Conservation (phyloP, 2,329 filamentous ascomycete species). For the Phialocephala subalpina region DNA sequence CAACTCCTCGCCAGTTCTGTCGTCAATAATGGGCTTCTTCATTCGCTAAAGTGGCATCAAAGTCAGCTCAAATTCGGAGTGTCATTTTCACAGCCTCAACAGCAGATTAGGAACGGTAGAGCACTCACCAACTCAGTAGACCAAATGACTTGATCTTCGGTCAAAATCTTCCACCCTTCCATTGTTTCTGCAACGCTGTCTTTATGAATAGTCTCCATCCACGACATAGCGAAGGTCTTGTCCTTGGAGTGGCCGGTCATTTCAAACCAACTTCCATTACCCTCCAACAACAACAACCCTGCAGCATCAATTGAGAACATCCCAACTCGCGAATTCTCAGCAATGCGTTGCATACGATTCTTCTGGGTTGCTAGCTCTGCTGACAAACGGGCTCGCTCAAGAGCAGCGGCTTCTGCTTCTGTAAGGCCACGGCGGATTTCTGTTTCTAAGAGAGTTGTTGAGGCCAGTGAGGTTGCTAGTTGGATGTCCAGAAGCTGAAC, state of each 20-base stretch:
- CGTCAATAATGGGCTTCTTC: slow-evolving; percentile 63
- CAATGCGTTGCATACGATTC: slow-evolving; percentile 64
- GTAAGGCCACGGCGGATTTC: slow-evolving; percentile 77
- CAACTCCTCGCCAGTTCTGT: slow-evolving; percentile 63
- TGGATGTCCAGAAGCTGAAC: slow-evolving; percentile 77
- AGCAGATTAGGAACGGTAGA: background rate
- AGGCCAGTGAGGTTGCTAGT: slow-evolving; percentile 80
- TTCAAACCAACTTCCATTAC: slow-evolving; percentile 79
- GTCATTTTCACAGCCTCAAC: background rate
- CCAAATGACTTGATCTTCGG: slow-evolving; percentile 67
- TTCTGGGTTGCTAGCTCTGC: slow-evolving; percentile 39
- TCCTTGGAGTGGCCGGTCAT: slow-evolving; percentile 73
- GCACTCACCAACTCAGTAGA: slow-evolving; percentile 66
- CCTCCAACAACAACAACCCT: slow-evolving; percentile 79
- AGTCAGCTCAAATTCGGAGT: background rate
- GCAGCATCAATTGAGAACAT: slow-evolving; percentile 79
- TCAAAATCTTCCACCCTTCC: slow-evolving; percentile 67
- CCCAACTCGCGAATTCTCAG: slow-evolving; percentile 54
- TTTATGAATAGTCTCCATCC: slow-evolving; percentile 74
- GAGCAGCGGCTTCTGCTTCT: slow-evolving; percentile 75
- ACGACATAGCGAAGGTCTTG: slow-evolving; percentile 65
- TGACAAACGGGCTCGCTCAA: slow-evolving; percentile 56
- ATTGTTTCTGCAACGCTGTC: slow-evolving; percentile 67
- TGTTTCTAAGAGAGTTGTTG: slow-evolving; percentile 82
- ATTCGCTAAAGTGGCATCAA: slow-evolving; percentile 54